phyloP scores from a whole-genome alignment of 495 filamentous ascomycete species.

The Penicillium cosmopolitanum region DNA sequence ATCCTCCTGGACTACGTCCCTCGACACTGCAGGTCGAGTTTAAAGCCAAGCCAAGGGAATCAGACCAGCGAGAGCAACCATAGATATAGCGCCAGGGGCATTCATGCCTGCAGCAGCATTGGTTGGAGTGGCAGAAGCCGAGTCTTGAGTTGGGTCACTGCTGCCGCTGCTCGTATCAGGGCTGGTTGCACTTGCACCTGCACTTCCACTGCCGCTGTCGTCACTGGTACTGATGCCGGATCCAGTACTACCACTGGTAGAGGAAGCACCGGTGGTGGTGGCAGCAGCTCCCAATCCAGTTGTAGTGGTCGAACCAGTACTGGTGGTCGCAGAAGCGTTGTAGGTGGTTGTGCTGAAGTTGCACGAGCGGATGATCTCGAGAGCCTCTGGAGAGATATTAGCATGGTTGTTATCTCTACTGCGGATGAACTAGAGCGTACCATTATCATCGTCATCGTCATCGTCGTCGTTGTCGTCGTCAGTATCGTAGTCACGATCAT shows the following conservation, averaged over 20 bases:
- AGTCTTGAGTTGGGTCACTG: constrained; percentile 6
- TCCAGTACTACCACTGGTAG: not conserved
- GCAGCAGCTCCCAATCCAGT: constrained; percentile 10
- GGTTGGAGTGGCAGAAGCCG: constrained; percentile 20
- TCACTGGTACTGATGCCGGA: not conserved
- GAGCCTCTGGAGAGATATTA: constrained; percentile 28
- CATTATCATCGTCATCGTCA: constrained; percentile 29
- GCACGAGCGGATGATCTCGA: constrained; percentile 40
- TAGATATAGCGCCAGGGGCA: constrained; percentile 18
- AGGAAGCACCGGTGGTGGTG: not conserved
- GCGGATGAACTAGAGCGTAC: constrained; percentile 8
- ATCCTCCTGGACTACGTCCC: not conserved
- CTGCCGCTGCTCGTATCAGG: not conserved
- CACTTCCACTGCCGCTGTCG: not conserved
- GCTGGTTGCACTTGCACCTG: constrained; percentile 8
- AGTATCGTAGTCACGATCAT: constrained; percentile 20
- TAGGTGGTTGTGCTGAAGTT: constrained; percentile 36
- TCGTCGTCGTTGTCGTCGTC: constrained; percentile 21
- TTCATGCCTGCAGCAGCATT: constrained; percentile 23
- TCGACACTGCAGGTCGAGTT: not conserved
- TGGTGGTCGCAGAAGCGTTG: constrained; percentile 27
- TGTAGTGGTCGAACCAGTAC: constrained; percentile 15
- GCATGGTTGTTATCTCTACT: not conserved
- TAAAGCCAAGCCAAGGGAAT: constrained; percentile 35
- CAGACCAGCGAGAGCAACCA: constrained; percentile 31